A percentile compares a stretch with the other conserved stretches of the same genome.
Conservation (phyloP, 106 monocot genomes). For the Amphibolis antarctica region DNA sequence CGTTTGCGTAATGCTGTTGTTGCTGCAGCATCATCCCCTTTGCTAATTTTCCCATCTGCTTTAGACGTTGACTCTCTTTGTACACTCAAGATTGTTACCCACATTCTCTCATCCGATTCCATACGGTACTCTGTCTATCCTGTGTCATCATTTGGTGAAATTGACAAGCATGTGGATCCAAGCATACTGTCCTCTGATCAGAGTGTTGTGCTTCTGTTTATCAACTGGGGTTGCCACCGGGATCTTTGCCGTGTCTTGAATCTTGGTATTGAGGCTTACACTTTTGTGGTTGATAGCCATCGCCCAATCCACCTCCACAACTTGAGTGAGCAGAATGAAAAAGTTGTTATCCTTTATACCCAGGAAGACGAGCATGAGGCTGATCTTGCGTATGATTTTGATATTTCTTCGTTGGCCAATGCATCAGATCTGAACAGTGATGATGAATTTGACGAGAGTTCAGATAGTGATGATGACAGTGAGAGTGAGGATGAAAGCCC, state of each 20-base stretch:
- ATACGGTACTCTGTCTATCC: slow-evolving; percentile 75
- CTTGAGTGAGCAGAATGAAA: slow-evolving; percentile 55
- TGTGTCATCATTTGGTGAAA: slow-evolving; percentile 46
- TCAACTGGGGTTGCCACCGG: slow-evolving; percentile 79
- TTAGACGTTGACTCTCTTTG: slow-evolving; percentile 74
- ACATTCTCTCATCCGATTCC: slow-evolving; percentile 69
- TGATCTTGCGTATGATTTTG: slow-evolving; percentile 65
- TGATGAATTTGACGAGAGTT: slow-evolving; percentile 33
- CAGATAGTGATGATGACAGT: slow-evolving; percentile 32
- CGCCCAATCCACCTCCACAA: slow-evolving; percentile 84
- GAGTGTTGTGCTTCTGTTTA: slow-evolving; percentile 34
- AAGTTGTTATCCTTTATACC: slow-evolving; percentile 57
- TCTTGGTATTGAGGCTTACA: slow-evolving; percentile 19
- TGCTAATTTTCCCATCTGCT: slow-evolving; percentile 73
- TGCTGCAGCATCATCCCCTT: slow-evolving; percentile 45
- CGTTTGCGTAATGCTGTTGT: slow-evolving; percentile 38
- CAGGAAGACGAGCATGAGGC: slow-evolving; percentile 72
- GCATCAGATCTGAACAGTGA: slow-evolving; percentile 65
- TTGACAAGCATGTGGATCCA: slow-evolving; percentile 23
- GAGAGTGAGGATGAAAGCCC: slow-evolving; percentile 26
- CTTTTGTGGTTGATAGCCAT: slow-evolving; percentile 80
- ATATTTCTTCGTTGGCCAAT: slow-evolving; percentile 59
- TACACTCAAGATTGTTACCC: slow-evolving; percentile 51
- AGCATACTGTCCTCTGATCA: slow-evolving; percentile 23
- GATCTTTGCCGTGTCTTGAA: slow-evolving; percentile 40